Conservation (phyloP, 257 asterid species). For the Nicotiana knightiana region DNA sequence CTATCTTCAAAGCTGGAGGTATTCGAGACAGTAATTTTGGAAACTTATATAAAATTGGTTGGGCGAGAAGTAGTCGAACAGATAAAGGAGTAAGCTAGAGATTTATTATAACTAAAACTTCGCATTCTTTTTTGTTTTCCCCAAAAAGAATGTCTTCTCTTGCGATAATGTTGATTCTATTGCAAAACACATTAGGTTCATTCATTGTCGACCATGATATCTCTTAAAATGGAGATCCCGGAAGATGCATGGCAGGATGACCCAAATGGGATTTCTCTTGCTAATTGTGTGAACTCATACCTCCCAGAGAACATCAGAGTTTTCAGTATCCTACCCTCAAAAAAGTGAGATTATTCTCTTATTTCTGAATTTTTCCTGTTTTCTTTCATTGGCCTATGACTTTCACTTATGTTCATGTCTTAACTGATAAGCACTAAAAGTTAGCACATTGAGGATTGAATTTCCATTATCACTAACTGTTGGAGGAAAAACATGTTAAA, state of each 20-base stretch:
- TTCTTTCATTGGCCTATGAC: neutral
- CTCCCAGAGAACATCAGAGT: slow-evolving; percentile 74
- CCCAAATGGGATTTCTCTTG: slow-evolving; percentile 74
- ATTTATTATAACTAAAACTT: neutral
- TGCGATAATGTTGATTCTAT: slow-evolving; percentile 11
- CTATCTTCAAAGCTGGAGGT: slow-evolving; percentile 85
- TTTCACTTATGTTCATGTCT: neutral
- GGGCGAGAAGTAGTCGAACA: slow-evolving; percentile 98
- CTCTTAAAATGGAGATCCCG: slow-evolving; percentile 93
- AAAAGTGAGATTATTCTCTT: slow-evolving; percentile 38
- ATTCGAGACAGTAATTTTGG: slow-evolving; percentile 86
- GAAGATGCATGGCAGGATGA: slow-evolving; percentile 83
- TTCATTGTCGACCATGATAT: slow-evolving; percentile 86
- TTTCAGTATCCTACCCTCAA: slow-evolving; percentile 90
- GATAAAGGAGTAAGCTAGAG: slow-evolving; percentile 83
- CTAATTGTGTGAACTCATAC: slow-evolving; percentile 49
- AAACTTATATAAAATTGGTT: slow-evolving; percentile 69
- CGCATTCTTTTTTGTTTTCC: neutral
- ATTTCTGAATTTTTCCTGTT: neutral
- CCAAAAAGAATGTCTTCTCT: neutral
- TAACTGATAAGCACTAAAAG: neutral
- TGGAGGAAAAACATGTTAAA: neutral
- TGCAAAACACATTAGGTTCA: slow-evolving; percentile 59
- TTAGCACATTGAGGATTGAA: neutral
- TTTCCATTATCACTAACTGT: neutral